Evolutionary conservation across 2,329 filamentous ascomycete genomes (phyloP), one percentile per base, ranked within the genome.

Genomic region (Verticillium klebahnii): DNA sequence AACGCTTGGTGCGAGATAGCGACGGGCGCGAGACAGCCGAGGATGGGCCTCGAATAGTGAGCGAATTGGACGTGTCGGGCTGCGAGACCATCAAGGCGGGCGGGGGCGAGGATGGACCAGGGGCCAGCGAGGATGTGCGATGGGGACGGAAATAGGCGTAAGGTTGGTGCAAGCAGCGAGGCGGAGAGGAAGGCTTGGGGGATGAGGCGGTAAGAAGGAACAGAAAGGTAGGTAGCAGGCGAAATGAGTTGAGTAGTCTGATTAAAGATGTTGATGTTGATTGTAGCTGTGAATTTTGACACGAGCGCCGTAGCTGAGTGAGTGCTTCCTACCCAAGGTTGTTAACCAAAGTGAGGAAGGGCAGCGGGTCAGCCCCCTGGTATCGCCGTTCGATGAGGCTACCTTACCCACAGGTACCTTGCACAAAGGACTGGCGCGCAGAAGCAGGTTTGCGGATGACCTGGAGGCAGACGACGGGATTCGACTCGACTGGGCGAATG

Each of bases 121-220:
- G 90, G 15, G 90, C 90, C 59, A 89, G 86, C 60, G 92, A 92
- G 72, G 94, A 81, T 97, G 14, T 52, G 6, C 23, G 45, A 52
- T 25, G 19, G 14, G 37, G 29, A 29, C 29, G 29, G 29, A 29
- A 29, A 29, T 6, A 29, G 29, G 29, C 29, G 29, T 29, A 6
- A 29, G 36, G 11, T 37, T 6, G 36, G 36, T 3, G 36, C 36
- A 15, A n/a, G n/a, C 15, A 45, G 39, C 29, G 5, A 29, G 29
- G 29, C 29, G 29, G 29, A 6, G 29, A 29, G 29, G 29, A 29
- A 29, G 36, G 11, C 36, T 37, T 9, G 36, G 5, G 11, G 36
- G 36, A 37, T 29, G 29, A 29, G 29, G 29, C 29, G 29, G 29
- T 29, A 29, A 29, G 29, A 29, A 29, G 29, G 29, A 29, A 29